These are phyloP conservation scores for Pythium biforme DNA, from an alignment of 352 stramenopile genomes.

Conservation along the genomic window DNA sequence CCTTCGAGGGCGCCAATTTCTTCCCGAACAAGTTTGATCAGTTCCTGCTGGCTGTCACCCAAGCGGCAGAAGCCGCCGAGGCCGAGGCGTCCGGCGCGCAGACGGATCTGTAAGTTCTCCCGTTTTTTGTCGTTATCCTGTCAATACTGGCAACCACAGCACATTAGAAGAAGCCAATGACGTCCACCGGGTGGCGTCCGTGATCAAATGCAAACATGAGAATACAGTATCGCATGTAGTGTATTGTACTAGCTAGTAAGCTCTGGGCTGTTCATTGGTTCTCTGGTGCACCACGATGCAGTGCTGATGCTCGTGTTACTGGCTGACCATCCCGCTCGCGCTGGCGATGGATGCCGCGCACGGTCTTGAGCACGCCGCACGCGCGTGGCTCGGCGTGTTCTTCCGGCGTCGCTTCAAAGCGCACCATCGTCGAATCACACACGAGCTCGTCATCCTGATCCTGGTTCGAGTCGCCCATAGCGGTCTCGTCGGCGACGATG, in stretches of 20 bases:
- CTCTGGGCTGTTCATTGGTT: constrained; percentile 19
- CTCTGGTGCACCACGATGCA: not conserved
- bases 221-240: constrained; percentile 18
- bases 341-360: constrained; percentile 40
- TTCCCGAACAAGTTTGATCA: constrained; percentile 83
- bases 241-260: not conserved
- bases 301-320: not conserved
- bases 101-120: constrained; percentile 1
- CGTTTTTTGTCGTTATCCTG: not conserved
- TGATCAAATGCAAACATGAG: constrained; percentile 1
- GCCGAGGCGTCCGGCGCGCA: constrained; percentile 6
- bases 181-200: not conserved
- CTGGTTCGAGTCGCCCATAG: constrained; percentile 28
- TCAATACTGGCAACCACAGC: not conserved
- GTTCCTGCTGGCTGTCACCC: constrained; percentile 9
- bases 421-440: constrained; percentile 72
- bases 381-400: constrained; percentile 20
- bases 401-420: constrained; percentile 24
- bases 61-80: not conserved
- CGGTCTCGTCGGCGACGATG: not conserved
- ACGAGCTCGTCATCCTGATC: constrained; percentile 63
- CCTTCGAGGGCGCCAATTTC: constrained; percentile 93
- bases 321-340: constrained; percentile 10
- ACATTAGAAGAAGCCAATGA: not conserved
- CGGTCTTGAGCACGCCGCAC: constrained; percentile 41